A percentile compares a stretch with the other conserved stretches of the same genome.
Evolutionary conservation across 305 asterid species (phyloP).

Genomic region (Ruellia speciosa): DNA sequence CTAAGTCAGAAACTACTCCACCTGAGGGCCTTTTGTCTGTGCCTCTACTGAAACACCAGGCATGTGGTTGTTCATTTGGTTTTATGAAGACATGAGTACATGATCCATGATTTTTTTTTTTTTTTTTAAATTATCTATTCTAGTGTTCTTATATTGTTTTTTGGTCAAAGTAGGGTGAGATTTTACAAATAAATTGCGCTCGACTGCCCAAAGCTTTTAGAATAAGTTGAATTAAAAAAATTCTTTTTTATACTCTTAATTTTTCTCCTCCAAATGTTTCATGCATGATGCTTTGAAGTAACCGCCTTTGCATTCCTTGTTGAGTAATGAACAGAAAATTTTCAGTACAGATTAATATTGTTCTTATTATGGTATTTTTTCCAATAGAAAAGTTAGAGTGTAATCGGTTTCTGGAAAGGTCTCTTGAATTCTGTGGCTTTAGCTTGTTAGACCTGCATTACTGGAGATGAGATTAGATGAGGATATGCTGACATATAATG

Average conservation of each 20-base stretch:
- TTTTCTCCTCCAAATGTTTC: background rate
- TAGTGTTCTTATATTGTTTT: no score
- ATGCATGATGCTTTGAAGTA: conserved; percentile 6
- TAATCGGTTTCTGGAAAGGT: background rate
- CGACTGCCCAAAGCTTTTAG: no score
- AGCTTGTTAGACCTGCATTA: background rate
- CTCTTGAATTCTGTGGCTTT: background rate
- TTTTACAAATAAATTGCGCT: no score
- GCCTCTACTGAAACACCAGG: conserved; percentile 93
- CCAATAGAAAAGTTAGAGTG: background rate
- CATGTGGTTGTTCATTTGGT: conserved; percentile 13
- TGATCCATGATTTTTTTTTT: no score
- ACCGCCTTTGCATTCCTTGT: conserved; percentile 2
- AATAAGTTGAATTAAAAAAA: no score
- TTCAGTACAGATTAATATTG: background rate
- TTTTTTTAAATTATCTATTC: no score
- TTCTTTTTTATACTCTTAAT: background rate
- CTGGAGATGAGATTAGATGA: background rate
- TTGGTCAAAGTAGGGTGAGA: conserved; percentile 2
- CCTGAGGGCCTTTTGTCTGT: conserved; percentile 83
- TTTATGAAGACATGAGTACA: no score
- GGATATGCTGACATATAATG: no score
- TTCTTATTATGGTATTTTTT: background rate
- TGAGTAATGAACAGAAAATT: conserved; percentile 1
- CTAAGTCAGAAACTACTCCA: conserved; percentile 68